Percentiles rank a stretch among this genome's conserved stretches.
phyloP scores from a whole-genome alignment of 352 stramenopile genomes.

The Globisporangium nodosum region DNA sequence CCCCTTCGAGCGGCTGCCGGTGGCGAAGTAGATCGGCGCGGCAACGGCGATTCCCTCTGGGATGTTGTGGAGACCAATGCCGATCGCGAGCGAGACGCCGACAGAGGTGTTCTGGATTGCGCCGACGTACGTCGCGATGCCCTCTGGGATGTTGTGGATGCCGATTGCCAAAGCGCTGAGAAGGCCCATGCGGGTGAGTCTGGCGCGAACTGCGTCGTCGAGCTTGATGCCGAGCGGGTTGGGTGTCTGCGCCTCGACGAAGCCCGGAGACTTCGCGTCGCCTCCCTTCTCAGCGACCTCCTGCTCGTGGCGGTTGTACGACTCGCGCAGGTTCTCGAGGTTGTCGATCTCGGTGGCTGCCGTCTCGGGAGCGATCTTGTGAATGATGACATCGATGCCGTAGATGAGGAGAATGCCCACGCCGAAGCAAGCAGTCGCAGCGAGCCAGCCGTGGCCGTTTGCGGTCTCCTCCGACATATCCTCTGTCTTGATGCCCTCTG shows the following conservation, averaged over 20 bases:
- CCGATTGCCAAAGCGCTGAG: slow-evolving; percentile 92
- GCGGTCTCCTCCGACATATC: slow-evolving; percentile 20
- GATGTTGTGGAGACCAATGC: slow-evolving; percentile 97
- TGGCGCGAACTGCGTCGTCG: slow-evolving; percentile 32
- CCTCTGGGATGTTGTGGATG: slow-evolving; percentile 96
- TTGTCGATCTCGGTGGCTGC: slow-evolving; percentile 24
- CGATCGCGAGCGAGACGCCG: slow-evolving; percentile 89
- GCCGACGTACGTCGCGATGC: slow-evolving; percentile 92
- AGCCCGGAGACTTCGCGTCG: slow-evolving; percentile 12
- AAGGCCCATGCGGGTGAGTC: slow-evolving; percentile 88
- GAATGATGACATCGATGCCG: slow-evolving; percentile 39
- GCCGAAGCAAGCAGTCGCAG: slow-evolving; percentile 83
- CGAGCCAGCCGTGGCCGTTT: slow-evolving; percentile 54
- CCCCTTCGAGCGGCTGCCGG: slow-evolving; percentile 89
- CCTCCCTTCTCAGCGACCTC: not conserved
- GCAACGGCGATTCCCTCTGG: slow-evolving; percentile 94
- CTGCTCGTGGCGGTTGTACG: slow-evolving; percentile 21
- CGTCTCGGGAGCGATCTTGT: slow-evolving; percentile 27
- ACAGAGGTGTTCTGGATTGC: slow-evolving; percentile 86
- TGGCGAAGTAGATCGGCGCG: slow-evolving; percentile 96
- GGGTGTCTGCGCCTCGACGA: slow-evolving; percentile 24
- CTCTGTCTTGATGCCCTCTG: slow-evolving; percentile 24
- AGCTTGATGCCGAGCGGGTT: slow-evolving; percentile 27
- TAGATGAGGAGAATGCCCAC: slow-evolving; percentile 69
- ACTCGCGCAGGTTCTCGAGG: slow-evolving; percentile 24